Conservation (phyloP, 2,329 filamentous ascomycete genomes). For the Ilyonectria sp. region DNA sequence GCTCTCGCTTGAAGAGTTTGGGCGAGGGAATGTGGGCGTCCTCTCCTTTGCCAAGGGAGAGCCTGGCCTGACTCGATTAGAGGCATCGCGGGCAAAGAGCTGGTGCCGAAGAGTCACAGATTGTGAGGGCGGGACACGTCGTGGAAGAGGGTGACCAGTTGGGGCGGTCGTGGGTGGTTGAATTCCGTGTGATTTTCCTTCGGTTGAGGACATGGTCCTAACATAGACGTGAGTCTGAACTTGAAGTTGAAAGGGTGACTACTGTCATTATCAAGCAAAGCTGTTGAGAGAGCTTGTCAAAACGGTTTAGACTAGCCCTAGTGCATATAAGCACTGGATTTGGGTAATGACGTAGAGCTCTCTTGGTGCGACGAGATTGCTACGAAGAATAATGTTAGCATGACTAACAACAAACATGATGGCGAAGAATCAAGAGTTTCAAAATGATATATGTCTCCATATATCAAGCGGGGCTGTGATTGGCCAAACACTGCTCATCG, state of each 20-base stretch:
- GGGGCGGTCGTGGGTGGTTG: constrained; percentile 40
- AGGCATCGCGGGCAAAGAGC: constrained; percentile 61
- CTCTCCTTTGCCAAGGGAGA: constrained; percentile 39
- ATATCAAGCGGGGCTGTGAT: constrained; percentile 36
- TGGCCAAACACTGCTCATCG: constrained; percentile 41
- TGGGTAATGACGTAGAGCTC: neutral
- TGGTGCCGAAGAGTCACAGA: constrained; percentile 66
- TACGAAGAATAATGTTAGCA: constrained; percentile 31
- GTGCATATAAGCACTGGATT: neutral
- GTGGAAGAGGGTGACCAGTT: constrained; percentile 60
- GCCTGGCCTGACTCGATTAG: constrained; percentile 47
- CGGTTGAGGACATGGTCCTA: constrained; percentile 49
- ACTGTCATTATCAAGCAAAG: constrained; percentile 8
- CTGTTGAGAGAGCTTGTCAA: neutral
- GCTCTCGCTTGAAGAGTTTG: constrained; percentile 66
- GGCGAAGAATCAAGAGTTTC: constrained; percentile 14
- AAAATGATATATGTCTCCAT: constrained; percentile 27
- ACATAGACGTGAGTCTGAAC: constrained; percentile 22
- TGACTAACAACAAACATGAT: constrained; percentile 3
- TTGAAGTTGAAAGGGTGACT: constrained; percentile 3
- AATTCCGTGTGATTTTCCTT: constrained; percentile 41
- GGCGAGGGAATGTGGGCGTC: constrained; percentile 44
- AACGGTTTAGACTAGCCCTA: neutral
- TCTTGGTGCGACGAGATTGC: neutral
- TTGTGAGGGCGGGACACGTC: constrained; percentile 60